Percentiles rank a stretch among this genome's conserved stretches.
Conservation (phyloP, 2,329 filamentous ascomycete genomes). For the Fusarium sp. region DNA sequence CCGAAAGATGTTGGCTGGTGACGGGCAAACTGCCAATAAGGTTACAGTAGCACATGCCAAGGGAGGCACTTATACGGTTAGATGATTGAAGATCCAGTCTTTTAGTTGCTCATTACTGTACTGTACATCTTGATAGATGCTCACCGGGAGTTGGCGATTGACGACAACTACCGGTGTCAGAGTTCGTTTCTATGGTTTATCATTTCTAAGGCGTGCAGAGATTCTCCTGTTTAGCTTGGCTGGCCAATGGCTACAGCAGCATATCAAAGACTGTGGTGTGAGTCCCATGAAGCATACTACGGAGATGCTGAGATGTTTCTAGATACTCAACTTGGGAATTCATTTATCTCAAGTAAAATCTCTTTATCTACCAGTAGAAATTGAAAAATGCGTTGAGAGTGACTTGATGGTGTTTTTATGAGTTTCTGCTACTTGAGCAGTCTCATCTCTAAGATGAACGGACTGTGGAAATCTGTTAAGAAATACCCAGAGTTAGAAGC, state of each 20-base stretch:
- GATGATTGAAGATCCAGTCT: conserved; percentile 22
- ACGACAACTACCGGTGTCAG: background rate
- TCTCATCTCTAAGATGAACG: too few relatives aligned
- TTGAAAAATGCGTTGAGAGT: background rate
- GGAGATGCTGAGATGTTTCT: background rate
- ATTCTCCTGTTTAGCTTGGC: background rate
- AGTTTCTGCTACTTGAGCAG: background rate
- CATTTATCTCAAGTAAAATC: background rate
- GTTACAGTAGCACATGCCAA: conserved; percentile 37
- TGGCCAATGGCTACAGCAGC: background rate
- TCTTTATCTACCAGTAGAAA: background rate
- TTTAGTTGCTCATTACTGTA: too few relatives aligned
- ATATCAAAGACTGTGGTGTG: too few relatives aligned
- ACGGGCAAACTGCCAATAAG: conserved; percentile 30
- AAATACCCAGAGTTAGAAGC: too few relatives aligned
- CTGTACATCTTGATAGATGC: background rate
- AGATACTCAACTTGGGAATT: background rate
- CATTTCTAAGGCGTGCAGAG: too few relatives aligned
- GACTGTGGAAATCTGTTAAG: too few relatives aligned
- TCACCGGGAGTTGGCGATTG: conserved; percentile 3
- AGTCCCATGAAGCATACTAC: background rate
- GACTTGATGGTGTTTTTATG: background rate
- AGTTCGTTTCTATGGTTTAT: background rate
- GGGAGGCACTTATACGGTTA: conserved; percentile 17
- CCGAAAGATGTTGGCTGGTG: conserved; percentile 10